Base-by-base conservation (phyloP, 257 asterid genomes). In the Solanum paucissectum region DNA sequence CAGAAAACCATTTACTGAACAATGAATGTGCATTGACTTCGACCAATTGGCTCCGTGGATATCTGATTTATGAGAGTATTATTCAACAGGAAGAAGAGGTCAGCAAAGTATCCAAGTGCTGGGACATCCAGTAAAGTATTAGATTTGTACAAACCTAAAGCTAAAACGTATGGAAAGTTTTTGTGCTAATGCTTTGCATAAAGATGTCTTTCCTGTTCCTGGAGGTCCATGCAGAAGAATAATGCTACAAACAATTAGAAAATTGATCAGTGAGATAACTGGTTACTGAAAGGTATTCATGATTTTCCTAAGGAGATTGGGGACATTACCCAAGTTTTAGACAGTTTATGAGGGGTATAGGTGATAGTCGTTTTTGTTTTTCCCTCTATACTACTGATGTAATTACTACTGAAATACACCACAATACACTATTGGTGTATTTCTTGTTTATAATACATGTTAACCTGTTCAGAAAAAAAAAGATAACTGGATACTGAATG, bases 1-100 rank as follows among this genome's bases (percentile, higher is more conserved):
- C 99, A 83, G 99, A 97, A 90, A 97, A 97, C 99, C 99, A 97
- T 94, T 97, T 97, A 90, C 99, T 97, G 91, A 97, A 97, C 91
- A 97, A 93, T 89, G 99, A 96, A 92, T 97, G 99, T 71, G 99
- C 99, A 92, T 97, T 96, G 77, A 97, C 96, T 93, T 96, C 99
- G 13, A 97, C 92, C 94, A 97, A 91, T 92, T 97, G 99, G 93
- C 95, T 90, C 60, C 93, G 98, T 0, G 97, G 93, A 91, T 94
- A 97, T 90, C 99, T 97, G 94, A 87, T 81, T 69, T 86, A 76
- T 83, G 29, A 69, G 29, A 29, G 84, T 60, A 86, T 72, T 76
- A 84, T 72, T 83, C 62, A 89, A 83, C 46, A 73, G 73, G 75
- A 52, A 82, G 52, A 42, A 68, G 68, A 49, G 42, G 44, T 82